phyloP scores from a whole-genome alignment of 345 rosid species.

The Trapa incisa region DNA sequence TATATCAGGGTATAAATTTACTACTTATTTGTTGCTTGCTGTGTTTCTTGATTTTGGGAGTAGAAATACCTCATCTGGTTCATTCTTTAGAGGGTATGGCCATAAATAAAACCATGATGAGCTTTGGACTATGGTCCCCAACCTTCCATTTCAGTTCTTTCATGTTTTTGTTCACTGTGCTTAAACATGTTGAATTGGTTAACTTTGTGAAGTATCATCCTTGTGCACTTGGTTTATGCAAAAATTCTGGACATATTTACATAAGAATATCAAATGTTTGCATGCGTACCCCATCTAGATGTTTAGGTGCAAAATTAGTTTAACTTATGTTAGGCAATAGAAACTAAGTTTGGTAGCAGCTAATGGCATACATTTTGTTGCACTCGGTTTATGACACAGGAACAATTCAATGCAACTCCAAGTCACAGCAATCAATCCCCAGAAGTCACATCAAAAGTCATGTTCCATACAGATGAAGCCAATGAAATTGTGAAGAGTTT shows the following conservation, averaged over 20 bases:
- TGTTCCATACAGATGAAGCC: constrained; percentile 30
- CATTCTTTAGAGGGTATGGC: not conserved
- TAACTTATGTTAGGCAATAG: not conserved
- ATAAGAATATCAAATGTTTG: not conserved
- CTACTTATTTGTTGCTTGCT: not conserved
- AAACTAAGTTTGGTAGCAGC: not conserved
- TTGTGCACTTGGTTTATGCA: not conserved
- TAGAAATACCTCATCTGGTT: not conserved
- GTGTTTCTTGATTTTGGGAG: not conserved
- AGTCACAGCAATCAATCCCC: constrained; percentile 34
- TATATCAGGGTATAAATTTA: not conserved
- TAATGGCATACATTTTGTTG: not conserved
- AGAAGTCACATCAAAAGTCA: constrained; percentile 35
- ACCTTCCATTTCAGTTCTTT: not conserved
- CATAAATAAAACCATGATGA: not conserved
- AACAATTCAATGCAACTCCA: constrained; percentile 42
- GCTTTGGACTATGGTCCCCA: not conserved
- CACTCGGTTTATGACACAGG: constrained; percentile 28
- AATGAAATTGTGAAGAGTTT: constrained; percentile 34
- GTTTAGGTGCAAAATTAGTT: not conserved
- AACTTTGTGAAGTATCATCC: not conserved
- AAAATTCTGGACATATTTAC: not conserved
- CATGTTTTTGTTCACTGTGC: not conserved
- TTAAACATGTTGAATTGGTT: not conserved
- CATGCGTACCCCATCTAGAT: not conserved